Conservation (phyloP, 306 rosid species). For the Malus fusca region DNA sequence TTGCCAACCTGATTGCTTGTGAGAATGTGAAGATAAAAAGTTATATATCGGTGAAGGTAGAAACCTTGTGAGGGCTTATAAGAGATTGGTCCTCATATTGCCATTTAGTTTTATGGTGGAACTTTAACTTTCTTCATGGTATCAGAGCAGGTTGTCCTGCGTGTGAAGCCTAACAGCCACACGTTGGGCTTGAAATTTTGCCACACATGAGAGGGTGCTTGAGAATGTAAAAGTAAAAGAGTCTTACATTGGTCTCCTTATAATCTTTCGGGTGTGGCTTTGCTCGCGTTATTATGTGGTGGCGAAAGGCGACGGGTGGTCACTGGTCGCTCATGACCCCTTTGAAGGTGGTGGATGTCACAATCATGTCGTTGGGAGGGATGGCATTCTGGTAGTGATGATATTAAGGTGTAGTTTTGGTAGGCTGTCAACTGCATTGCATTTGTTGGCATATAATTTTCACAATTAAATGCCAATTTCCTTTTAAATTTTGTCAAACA, state of each 20-base stretch:
- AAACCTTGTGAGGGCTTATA: no score
- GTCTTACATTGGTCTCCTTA: no score
- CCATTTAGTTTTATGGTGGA: no score
- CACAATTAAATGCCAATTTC: not conserved
- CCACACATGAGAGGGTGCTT: no score
- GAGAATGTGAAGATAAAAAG: no score
- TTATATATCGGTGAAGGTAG: no score
- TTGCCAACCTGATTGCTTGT: not conserved
- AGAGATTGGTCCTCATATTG: no score
- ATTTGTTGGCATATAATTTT: not conserved
- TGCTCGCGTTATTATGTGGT: not conserved
- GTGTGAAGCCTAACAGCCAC: no score
- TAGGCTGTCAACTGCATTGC: not conserved
- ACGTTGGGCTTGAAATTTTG: no score
- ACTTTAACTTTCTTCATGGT: no score
- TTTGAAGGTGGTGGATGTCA: not conserved
- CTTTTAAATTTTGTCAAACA: not conserved
- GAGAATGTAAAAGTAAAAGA: no score
- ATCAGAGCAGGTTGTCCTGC: no score
- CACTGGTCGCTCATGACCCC: not conserved
- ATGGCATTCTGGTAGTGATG: not conserved
- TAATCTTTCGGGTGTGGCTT: not conserved
- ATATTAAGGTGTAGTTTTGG: not conserved
- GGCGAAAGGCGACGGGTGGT: not conserved
- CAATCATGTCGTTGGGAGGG: not conserved